Percentiles rank a stretch among this genome's conserved stretches.
Evolutionary conservation across 2,329 filamentous ascomycete species (phyloP).

Genomic region (Sporothrix inflata): DNA sequence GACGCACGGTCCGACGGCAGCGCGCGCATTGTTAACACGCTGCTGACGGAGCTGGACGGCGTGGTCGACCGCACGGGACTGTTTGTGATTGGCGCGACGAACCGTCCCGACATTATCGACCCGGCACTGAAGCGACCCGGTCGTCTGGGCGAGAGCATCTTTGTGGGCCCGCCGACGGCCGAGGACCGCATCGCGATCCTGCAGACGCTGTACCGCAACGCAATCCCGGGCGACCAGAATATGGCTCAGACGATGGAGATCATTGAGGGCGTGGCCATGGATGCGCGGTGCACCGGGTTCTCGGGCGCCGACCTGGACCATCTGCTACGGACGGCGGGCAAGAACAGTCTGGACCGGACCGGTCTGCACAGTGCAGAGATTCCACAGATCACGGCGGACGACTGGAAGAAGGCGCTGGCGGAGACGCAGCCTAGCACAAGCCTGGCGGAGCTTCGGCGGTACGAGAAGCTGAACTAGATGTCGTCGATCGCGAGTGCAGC

Average conservation of each 20-base stretch:
- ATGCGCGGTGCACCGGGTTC: constrained; percentile 72
- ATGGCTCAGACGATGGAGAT: constrained; percentile 12
- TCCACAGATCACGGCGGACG: constrained; percentile 44
- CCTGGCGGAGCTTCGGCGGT: constrained; percentile 32
- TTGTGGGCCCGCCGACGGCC: constrained; percentile 80
- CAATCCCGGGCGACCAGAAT: constrained; percentile 40
- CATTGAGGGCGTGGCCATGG: constrained; percentile 67
- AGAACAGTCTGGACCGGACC: constrained; percentile 44
- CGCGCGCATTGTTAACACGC: constrained; percentile 88
- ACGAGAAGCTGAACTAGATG: constrained; percentile 30
- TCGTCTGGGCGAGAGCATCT: constrained; percentile 76
- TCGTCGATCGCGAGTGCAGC: too few relatives aligned
- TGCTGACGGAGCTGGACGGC: constrained; percentile 93
- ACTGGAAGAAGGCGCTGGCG: constrained; percentile 58
- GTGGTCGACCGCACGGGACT: constrained; percentile 79
- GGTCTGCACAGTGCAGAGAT: constrained; percentile 37
- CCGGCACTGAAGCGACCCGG: constrained; percentile 92
- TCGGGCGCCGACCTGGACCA: constrained; percentile 69
- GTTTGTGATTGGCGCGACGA: constrained; percentile 93
- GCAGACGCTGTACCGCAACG: constrained; percentile 63
- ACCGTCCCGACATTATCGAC: constrained; percentile 95
- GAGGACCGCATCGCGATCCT: constrained; percentile 83
- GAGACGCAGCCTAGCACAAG: constrained; percentile 55
- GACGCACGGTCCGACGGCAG: constrained; percentile 74
- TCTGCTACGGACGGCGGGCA: constrained; percentile 48